Evolutionary conservation across 352 stramenopile genomes (phyloP), one percentile per base, ranked within the genome.

Genomic region (Globisporangium paddicum): DNA sequence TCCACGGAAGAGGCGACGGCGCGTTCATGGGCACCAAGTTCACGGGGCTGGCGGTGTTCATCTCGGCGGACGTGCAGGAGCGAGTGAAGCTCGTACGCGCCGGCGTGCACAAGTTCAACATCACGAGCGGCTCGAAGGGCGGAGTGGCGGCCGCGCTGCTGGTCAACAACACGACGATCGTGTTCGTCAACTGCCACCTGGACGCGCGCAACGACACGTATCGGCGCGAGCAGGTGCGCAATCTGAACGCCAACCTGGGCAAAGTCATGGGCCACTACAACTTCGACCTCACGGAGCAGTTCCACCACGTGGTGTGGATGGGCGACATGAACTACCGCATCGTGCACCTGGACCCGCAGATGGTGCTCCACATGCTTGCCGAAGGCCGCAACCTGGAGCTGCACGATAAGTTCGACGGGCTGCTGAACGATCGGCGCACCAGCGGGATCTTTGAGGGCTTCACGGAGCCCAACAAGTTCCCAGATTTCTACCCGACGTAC

Each of bases 251-350:
- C 1, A 83, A 82, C 44, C 61, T 96, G 13, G 86, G 86, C 41
- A 80, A 77, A 32, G 68, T 90, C 19, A 90, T 96, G 76, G 87
- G 86, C 14, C 80, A 91, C 57, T 68, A 73, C 51, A 87, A 68
- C 58, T 95, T 91, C 49, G 84, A 95, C 51, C 57, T 96, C 10
- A 93, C 81, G 6, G 79, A 93, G 62, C 81, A 95, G 63, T 94
- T 95, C 64, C 86, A 96, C 69, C 86, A 96, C 56, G 78, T 96
- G 2, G 75, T 96, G 8, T 96, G 87, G 87, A 93, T 93, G 79
- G 87, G 87, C 18, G 86, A 96, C 54, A 78, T 95, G 68, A 95
- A 95, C 67, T 95, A 95, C 64, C 80, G 82, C 23, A 90, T 93
- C 60, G 80, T 93, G 11, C 68, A 86, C 18, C 42, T 90, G 52